Conservation (phyloP, 1,284 basidiomycete genomes). For the Leccinum pallidistipes region DNA sequence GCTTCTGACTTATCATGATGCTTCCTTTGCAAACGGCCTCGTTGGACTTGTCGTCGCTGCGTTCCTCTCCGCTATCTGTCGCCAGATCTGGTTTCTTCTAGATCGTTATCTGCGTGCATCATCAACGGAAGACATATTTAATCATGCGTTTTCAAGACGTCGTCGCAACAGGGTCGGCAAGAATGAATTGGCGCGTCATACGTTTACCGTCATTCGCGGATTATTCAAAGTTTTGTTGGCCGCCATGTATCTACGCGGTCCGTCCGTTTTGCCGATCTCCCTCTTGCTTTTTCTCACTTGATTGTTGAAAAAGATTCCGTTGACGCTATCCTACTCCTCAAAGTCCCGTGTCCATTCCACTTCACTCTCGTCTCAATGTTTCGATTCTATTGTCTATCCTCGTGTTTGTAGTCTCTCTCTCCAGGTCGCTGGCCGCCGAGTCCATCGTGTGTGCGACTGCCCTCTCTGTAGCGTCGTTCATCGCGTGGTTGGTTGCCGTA, state of each 20-base stretch:
- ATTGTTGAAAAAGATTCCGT: slow-evolving; percentile 46
- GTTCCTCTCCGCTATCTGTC: slow-evolving; percentile 54
- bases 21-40: slow-evolving; percentile 52
- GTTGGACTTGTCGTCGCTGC: slow-evolving; percentile 55
- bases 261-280: slow-evolving; percentile 28
- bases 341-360: slow-evolving; percentile 32
- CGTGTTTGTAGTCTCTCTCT: slow-evolving; percentile 50
- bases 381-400: slow-evolving; percentile 43
- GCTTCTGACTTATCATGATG: slow-evolving; percentile 42
- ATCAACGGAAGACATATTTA: slow-evolving; percentile 62
- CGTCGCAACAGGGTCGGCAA: slow-evolving; percentile 44
- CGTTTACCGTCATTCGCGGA: slow-evolving; percentile 46
- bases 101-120: slow-evolving; percentile 63
- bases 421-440: slow-evolving; percentile 53
- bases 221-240: slow-evolving; percentile 51
- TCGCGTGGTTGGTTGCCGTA: slow-evolving; percentile 56
- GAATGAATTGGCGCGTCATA: slow-evolving; percentile 41
- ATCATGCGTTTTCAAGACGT: slow-evolving; percentile 59
- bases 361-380: slow-evolving; percentile 35
- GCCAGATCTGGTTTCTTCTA: slow-evolving; percentile 74
- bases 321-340: slow-evolving; percentile 47
- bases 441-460: slow-evolving; percentile 55
- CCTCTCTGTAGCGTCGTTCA: slow-evolving; percentile 55
- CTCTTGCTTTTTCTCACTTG: slow-evolving; percentile 3
- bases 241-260: slow-evolving; percentile 64